Conservation (phyloP, 768 basidiomycete genomes). For the Guyanaporus albipodus region DNA sequence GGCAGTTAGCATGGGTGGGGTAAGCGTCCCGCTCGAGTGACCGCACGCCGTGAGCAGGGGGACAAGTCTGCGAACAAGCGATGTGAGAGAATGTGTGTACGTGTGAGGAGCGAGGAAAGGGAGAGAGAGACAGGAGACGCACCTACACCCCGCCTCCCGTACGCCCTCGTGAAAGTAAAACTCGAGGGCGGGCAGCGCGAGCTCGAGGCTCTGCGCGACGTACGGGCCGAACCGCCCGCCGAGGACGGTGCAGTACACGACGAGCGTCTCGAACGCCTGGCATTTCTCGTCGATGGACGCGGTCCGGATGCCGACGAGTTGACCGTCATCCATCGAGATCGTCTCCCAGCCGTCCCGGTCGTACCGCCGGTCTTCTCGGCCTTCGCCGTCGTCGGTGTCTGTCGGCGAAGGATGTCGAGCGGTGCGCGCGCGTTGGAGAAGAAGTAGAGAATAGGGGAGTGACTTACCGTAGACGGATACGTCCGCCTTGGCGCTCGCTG, state of each 20-base stretch:
- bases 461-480: constrained; percentile 64
- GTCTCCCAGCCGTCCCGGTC: constrained; percentile 79
- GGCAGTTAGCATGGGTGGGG: constrained; percentile 63
- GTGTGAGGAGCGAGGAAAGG: too few relatives aligned
- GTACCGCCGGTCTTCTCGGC: constrained; percentile 43
- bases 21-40: constrained; percentile 60
- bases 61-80: constrained; percentile 49
- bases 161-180: constrained; percentile 88
- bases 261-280: constrained; percentile 82
- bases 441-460: too few relatives aligned
- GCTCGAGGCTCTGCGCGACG: constrained; percentile 63
- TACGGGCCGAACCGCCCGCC: constrained; percentile 68
- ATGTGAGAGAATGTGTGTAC: too few relatives aligned
- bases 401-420: too few relatives aligned
- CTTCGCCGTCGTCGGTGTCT: too few relatives aligned
- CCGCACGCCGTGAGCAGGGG: constrained; percentile 70
- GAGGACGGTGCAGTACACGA: constrained; percentile 73
- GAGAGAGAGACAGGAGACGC: constrained; percentile 16
- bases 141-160: constrained; percentile 73
- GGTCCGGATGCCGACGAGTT: constrained; percentile 72
- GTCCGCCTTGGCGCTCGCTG: constrained; percentile 79
- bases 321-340: constrained; percentile 72
- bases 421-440: not conserved
- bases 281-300: constrained; percentile 84
- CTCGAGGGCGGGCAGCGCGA: constrained; percentile 63